phyloP scores from a whole-genome alignment of 768 basidiomycete species.

The Pulveroboletus sp. region DNA sequence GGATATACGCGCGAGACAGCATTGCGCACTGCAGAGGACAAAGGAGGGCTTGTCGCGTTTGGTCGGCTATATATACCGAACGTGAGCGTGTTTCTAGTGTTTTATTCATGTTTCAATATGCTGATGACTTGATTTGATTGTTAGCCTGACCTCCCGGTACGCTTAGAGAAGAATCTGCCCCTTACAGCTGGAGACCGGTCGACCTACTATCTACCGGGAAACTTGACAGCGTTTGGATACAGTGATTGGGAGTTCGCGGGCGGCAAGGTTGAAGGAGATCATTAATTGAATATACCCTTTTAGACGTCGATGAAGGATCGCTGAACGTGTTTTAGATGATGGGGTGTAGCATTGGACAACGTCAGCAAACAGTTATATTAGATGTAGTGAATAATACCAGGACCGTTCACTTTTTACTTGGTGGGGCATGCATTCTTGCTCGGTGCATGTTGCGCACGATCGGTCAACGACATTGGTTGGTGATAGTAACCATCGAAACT shows the following conservation, averaged over 20 bases:
- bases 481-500: too few species aligned
- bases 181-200: conserved; percentile 17
- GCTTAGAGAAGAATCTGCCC: background rate
- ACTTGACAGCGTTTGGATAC: conserved; percentile 26
- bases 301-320: too few species aligned
- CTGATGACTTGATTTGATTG: background rate
- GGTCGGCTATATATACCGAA: conserved; percentile 34
- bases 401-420: too few species aligned
- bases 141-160: conserved; percentile 31
- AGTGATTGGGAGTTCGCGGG: conserved; percentile 28
- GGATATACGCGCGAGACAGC: too few species aligned
- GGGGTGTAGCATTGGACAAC: too few species aligned
- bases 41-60: too few species aligned
- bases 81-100: conserved; percentile 24
- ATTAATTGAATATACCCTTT: background rate
- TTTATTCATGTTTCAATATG: background rate
- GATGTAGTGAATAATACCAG: too few species aligned
- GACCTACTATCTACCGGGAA: conserved; percentile 23
- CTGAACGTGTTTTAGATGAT: background rate
- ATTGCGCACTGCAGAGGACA: too few species aligned
- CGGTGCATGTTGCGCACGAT: too few species aligned
- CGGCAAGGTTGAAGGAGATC: background rate
- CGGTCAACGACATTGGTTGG: too few species aligned
- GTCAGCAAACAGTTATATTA: too few species aligned
- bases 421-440: too few species aligned